Conservation (phyloP, 441 rosid species). For the Brassica balearica region DNA sequence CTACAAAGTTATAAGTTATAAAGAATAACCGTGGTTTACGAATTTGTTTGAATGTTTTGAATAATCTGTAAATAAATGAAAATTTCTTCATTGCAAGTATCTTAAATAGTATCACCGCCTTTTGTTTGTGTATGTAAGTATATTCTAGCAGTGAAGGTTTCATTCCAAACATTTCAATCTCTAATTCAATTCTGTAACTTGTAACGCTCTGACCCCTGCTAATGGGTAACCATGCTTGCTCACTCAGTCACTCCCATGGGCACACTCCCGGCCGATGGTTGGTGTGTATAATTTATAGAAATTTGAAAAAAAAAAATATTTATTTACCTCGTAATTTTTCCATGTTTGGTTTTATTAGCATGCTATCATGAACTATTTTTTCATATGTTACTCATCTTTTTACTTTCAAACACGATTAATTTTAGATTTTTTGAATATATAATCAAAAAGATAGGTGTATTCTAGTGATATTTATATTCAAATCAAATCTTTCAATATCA, state of each 20-base stretch:
- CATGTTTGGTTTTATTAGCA: not conserved
- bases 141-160: not conserved
- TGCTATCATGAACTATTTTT: no score
- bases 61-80: not conserved
- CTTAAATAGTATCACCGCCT: not conserved
- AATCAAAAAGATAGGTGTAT: not conserved
- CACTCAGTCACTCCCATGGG: not conserved
- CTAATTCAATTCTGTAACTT: not conserved
- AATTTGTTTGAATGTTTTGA: not conserved
- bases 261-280: not conserved
- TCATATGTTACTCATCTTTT: not conserved
- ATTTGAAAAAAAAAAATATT: not conserved
- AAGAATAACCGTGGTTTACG: not conserved
- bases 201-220: not conserved
- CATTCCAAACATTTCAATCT: not conserved
- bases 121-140: not conserved
- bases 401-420: not conserved
- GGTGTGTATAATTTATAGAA: not conserved
- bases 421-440: not conserved
- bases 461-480: not conserved
- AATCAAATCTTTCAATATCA: not conserved
- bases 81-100: not conserved
- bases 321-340: not conserved
- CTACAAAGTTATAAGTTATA: not conserved
- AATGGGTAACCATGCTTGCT: not conserved